Conservation (phyloP, 441 rosid genomes). For the Geranium incanum region DNA sequence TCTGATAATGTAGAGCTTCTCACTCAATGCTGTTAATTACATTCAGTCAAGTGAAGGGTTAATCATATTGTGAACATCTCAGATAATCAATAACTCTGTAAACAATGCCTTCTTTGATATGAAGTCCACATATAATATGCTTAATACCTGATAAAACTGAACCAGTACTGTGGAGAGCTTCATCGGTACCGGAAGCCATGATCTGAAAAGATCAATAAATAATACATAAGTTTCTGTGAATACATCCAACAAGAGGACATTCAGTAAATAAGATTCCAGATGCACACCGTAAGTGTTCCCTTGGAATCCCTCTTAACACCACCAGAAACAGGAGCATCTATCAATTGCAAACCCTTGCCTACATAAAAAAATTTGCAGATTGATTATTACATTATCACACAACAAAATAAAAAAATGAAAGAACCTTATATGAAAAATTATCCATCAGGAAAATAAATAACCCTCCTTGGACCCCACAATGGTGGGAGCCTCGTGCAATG, state of each 20-base stretch:
- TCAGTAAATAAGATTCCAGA: constrained; percentile 15
- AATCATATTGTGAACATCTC: constrained; percentile 20
- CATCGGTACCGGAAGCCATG: constrained; percentile 84
- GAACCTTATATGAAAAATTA: not conserved
- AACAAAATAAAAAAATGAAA: not conserved
- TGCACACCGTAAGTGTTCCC: constrained; percentile 84
- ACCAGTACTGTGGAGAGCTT: constrained; percentile 64
- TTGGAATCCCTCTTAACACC: constrained; percentile 83
- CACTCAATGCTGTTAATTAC: constrained; percentile 67
- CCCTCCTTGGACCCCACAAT: not conserved
- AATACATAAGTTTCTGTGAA: constrained; percentile 18
- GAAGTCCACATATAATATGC: constrained; percentile 9
- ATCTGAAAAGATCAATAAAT: constrained; percentile 41
- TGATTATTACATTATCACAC: constrained; percentile 2
- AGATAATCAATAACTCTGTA: constrained; percentile 19
- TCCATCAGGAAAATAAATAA: not conserved
- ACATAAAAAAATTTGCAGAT: constrained; percentile 41
- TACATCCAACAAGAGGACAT: constrained; percentile 17
- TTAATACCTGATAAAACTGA: constrained; percentile 64
- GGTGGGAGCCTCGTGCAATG: not conserved
- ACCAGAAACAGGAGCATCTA: constrained; percentile 99
- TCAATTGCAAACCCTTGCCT: constrained; percentile 72
- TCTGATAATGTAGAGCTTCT: constrained; percentile 84
- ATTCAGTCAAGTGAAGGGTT: constrained; percentile 18
- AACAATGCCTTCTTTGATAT: not conserved